A percentile compares a stretch with the other conserved stretches of the same genome.
phyloP scores from a whole-genome alignment of 2,329 filamentous ascomycete genomes.

The Pseudonectria buxi region DNA sequence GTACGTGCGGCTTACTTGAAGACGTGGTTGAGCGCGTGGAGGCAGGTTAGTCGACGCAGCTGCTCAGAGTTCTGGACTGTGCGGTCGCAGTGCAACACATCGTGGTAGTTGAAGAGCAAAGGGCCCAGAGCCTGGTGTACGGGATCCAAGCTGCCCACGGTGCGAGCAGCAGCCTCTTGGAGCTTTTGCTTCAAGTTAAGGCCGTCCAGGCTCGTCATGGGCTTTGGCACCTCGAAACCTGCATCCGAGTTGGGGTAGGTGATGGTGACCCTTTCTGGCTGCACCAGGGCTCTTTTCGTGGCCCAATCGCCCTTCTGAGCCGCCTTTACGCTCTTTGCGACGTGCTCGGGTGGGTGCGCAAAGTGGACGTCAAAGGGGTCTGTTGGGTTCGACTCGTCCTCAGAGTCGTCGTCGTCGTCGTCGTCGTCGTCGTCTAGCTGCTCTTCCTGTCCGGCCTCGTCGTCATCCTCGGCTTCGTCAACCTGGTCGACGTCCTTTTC shows the following conservation, averaged over 20 bases:
- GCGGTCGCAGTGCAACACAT: slow-evolving; percentile 70
- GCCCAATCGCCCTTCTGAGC: slow-evolving; percentile 46
- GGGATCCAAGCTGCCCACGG: slow-evolving; percentile 51
- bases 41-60: slow-evolving; percentile 64
- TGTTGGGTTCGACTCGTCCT: slow-evolving; percentile 45
- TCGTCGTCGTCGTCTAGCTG: slow-evolving; percentile 31
- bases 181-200: slow-evolving; percentile 68
- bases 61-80: slow-evolving; percentile 60
- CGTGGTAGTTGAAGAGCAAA: slow-evolving; percentile 73
- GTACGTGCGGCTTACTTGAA: slow-evolving; percentile 56
- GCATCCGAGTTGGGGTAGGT: slow-evolving; percentile 38
- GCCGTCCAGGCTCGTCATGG: slow-evolving; percentile 34
- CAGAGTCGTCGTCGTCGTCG: slow-evolving; percentile 37
- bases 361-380: slow-evolving; percentile 84
- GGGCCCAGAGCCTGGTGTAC: slow-evolving; percentile 61
- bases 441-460: slow-evolving; percentile 21
- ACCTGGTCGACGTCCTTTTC: slow-evolving; percentile 37
- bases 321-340: slow-evolving; percentile 47
- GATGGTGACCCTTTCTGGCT: slow-evolving; percentile 42
- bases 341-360: slow-evolving; percentile 55
- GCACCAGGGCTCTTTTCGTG: slow-evolving; percentile 38
- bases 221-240: slow-evolving; percentile 24
- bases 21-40: slow-evolving; percentile 87
- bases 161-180: slow-evolving; percentile 43
- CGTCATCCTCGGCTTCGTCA: slow-evolving; percentile 22